A percentile compares a stretch with the other conserved stretches of the same genome.
phyloP scores from a whole-genome alignment of 495 filamentous ascomycete genomes.

The Schizothecium vesticola region DNA sequence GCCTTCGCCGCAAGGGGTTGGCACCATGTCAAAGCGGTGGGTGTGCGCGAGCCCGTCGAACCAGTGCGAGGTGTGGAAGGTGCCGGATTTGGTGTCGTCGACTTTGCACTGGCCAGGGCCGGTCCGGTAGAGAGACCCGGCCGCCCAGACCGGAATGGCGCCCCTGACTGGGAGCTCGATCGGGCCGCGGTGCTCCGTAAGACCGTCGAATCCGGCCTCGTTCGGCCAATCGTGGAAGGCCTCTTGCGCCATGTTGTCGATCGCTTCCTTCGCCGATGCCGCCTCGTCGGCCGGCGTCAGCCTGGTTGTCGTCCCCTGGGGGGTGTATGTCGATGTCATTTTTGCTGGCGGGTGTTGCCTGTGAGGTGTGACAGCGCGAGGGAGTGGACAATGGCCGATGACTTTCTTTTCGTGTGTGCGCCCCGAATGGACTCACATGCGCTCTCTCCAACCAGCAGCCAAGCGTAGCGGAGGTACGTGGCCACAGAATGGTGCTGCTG shows the following conservation, averaged over 20 bases:
- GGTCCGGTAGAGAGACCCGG: constrained; percentile 64
- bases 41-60: constrained; percentile 71
- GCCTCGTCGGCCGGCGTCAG: constrained; percentile 8
- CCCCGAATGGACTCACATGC: too few relatives aligned
- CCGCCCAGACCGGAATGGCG: constrained; percentile 40
- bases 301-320: constrained; percentile 7
- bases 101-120: constrained; percentile 59
- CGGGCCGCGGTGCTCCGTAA: constrained; percentile 39
- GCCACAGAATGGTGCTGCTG: too few relatives aligned
- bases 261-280: not conserved
- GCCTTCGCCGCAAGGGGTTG: too few relatives aligned
- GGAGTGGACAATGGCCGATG: too few relatives aligned
- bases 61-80: constrained; percentile 61
- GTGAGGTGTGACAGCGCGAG: too few relatives aligned
- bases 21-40: constrained; percentile 62
- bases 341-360: too few relatives aligned
- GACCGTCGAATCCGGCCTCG: constrained; percentile 34
- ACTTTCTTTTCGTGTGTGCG: too few relatives aligned
- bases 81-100: constrained; percentile 48
- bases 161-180: constrained; percentile 35
- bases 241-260: constrained; percentile 2
- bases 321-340: not conserved
- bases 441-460: too few relatives aligned
- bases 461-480: too few relatives aligned
- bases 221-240: constrained; percentile 9